Base-by-base conservation (phyloP, 2,329 filamentous ascomycete genomes). In the Colletotrichum chrysophilum region DNA sequence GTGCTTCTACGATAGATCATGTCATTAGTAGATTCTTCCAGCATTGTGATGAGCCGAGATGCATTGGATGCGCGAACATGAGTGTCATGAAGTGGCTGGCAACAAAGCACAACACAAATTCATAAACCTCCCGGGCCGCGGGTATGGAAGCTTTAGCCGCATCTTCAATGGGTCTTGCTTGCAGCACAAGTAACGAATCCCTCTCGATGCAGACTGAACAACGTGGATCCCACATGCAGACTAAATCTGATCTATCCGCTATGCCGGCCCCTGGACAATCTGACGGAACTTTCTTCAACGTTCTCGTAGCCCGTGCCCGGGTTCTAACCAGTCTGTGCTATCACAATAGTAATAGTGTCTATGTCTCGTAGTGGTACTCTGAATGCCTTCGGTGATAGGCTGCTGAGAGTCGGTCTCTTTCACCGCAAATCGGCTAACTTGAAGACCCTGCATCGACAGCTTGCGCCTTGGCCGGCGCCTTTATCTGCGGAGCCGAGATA, bases 1-100 rank as follows among this genome's bases (percentile, higher is more conserved):
- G n/a, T 7, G n/a, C n/a, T 52, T 0, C 0, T 21, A 52, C 4
- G 10, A 52, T 13, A 21, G 6, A 52, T 1, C 13, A 2, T 3
- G 43, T 48, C 43, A 48, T 48, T 48, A 2, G 3, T 4, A 7
- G 6, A 4, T 4, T n/a, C 2, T n/a, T n/a, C 9, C 5, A n/a
- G 26, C 26, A 4, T 26, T 26, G 4, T 21, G 3, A 21, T 52
- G 43, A 4, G n/a, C n/a, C n/a, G n/a, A 48, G n/a, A 52, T 52
- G n/a, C 7, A 5, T 1, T 52, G n/a, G n/a, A 52, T 52, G 12
- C 5, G 6, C 38, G 43, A 52, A 7, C 7, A 52, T 52, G 5
- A 7, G 3, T 52, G n/a, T 13, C 6, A 21, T 52, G 0, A 12
- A 52, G n/a, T 13, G 43, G 26, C 26, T 26, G 4, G 26, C 26